Percentiles rank a stretch among this genome's conserved stretches.
Evolutionary conservation across 1,284 basidiomycete genomes (phyloP).

Genomic region (Sanghuangporus sanghuang): DNA sequence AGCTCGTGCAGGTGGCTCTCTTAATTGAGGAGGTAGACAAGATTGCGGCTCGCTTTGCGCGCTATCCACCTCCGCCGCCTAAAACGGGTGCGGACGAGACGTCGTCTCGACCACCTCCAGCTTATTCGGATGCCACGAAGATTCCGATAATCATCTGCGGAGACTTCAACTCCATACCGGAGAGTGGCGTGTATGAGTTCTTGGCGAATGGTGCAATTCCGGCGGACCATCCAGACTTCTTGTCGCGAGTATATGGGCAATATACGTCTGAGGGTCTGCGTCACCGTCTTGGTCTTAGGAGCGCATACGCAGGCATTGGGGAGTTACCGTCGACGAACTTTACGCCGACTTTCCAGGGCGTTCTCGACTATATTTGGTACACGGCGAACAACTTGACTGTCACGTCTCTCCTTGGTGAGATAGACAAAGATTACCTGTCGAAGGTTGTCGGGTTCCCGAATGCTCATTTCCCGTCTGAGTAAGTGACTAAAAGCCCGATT

Average conservation of each 20-base stretch:
- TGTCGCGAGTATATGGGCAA: constrained; percentile 86
- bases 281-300: constrained; percentile 81
- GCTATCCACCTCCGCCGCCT: constrained; percentile 53
- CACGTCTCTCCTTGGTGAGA: constrained; percentile 83
- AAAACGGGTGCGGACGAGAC: neutral
- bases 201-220: constrained; percentile 70
- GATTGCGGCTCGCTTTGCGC: constrained; percentile 80
- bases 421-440: constrained; percentile 82
- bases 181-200: constrained; percentile 92
- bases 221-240: constrained; percentile 86
- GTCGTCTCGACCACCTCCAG: constrained; percentile 49
- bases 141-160: constrained; percentile 92
- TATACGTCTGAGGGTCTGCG: constrained; percentile 89
- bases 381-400: constrained; percentile 75
- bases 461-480: constrained; percentile 94
- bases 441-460: constrained; percentile 97
- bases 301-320: constrained; percentile 67
- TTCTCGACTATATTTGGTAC: constrained; percentile 96
- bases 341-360: constrained; percentile 79
- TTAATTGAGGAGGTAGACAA: constrained; percentile 93
- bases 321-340: constrained; percentile 88
- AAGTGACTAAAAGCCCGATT: constrained; percentile 34
- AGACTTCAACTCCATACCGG: constrained; percentile 90
- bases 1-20: constrained; percentile 92
- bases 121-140: constrained; percentile 78